A percentile compares a stretch with the other conserved stretches of the same genome.
These are phyloP conservation scores for Pichia ethanolica DNA, from an alignment of 805 yeast species.

Conservation along the genomic window DNA sequence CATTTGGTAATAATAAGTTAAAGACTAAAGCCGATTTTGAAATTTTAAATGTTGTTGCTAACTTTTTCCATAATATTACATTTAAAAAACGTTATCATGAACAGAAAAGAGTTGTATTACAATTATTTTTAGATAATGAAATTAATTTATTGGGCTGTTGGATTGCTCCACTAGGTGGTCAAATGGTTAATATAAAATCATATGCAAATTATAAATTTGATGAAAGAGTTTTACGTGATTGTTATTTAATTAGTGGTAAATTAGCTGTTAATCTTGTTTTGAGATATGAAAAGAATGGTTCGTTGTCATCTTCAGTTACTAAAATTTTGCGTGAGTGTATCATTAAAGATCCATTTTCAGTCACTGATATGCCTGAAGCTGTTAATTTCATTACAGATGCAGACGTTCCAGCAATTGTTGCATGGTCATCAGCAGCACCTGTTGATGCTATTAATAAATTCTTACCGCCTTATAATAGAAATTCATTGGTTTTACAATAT, in stretches of 20 bases:
- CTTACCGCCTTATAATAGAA: slow-evolving; percentile 60
- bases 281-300: slow-evolving; percentile 34
- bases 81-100: slow-evolving; percentile 28
- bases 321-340: slow-evolving; percentile 40
- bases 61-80: slow-evolving; percentile 21
- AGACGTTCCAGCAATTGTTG: slow-evolving; percentile 22
- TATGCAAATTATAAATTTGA: slow-evolving; percentile 29
- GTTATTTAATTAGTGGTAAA: slow-evolving; percentile 61
- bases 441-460: slow-evolving; percentile 79
- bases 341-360: slow-evolving; percentile 48
- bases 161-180: slow-evolving; percentile 55
- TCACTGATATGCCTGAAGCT: slow-evolving; percentile 50
- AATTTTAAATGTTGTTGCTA: slow-evolving; percentile 47
- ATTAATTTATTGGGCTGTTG: slow-evolving; percentile 66
- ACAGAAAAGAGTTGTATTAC: slow-evolving; percentile 45
- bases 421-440: slow-evolving; percentile 76
- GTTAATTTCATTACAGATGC: slow-evolving; percentile 41
- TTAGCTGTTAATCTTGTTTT: slow-evolving; percentile 65
- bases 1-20: slow-evolving; percentile 77
- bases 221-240: slow-evolving; percentile 40
- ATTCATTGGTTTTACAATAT: slow-evolving; percentile 71
- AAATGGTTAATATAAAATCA: slow-evolving; percentile 18
- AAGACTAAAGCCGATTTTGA: slow-evolving; percentile 63
- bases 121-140: slow-evolving; percentile 69
- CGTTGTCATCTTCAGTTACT: slow-evolving; percentile 28